Evolutionary conservation across 495 filamentous ascomycete species (phyloP), one percentile per base, ranked within the genome.

Genomic region (Penicillium paxilli): DNA sequence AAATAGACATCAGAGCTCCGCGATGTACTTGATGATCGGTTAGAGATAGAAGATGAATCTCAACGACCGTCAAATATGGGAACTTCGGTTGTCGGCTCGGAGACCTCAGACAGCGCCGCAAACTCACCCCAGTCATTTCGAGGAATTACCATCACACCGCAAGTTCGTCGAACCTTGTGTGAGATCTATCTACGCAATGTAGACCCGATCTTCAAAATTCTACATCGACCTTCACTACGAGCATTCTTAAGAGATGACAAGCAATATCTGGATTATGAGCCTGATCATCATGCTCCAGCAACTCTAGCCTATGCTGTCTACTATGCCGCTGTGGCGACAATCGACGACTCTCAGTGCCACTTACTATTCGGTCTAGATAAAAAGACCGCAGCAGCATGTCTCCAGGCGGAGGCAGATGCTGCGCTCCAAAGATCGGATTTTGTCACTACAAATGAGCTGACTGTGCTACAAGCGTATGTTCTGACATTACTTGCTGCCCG

Each of bases 391-490:
- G 55, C 80, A 9, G 55, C 66, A 7, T 68, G 69, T 21, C 82
- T 83, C 47, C 78, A 77, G 10, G 76, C 69, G 19, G 76, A 69
- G 5, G 60, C 77, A 9, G 80, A 85, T 57, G 64, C 71, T 33
- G 72, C 79, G 1, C 59, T 85, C 14, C 73, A 74, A 30, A 63
- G 67, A 23, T 77, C 78, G 1, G 79, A 82, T 50, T 80, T 83
- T 54, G 60, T 84, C 3, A 73, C 67, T 1, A 81, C 78, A 0
- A 74, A 81, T 51, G 82, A 85, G 47, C 65, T 81, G 24, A 75
- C 80, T 23, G 75, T 83, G 12, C 59, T 86, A 19, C 82, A 84
- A 58, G 81, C 80, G 8, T 83, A 83, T 56, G 73, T 81, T 23
- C 66, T 86, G 2, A 85, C 72, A 40, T 53, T 81, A 53, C 69